Evolutionary conservation across 176 grass and related monocot species (phyloP).

Genomic region (Oryza glaberrima): DNA sequence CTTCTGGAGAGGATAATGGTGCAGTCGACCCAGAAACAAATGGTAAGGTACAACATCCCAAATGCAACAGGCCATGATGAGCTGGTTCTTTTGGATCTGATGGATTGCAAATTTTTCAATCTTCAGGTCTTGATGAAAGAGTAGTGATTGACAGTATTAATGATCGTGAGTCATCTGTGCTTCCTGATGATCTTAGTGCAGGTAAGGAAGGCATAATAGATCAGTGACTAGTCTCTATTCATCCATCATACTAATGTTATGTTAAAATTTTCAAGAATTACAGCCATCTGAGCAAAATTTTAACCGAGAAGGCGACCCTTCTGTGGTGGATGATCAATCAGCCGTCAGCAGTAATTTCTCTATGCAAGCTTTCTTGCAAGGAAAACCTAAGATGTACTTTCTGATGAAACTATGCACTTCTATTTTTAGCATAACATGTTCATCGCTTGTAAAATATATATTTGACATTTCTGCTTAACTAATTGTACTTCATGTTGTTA

Average conservation of each 20-base stretch:
- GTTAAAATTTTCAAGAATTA: slow-evolving; percentile 64
- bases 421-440: slow-evolving; percentile 13
- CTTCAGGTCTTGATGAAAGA: slow-evolving; percentile 42
- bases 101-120: slow-evolving; percentile 9
- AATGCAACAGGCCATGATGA: slow-evolving; percentile 7
- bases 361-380: slow-evolving; percentile 68
- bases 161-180: slow-evolving; percentile 23
- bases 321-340: slow-evolving; percentile 42
- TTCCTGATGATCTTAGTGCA: slow-evolving; percentile 41
- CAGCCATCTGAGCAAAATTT: slow-evolving; percentile 53
- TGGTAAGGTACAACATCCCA: slow-evolving; percentile 32
- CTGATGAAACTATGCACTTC: slow-evolving; percentile 20
- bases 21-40: slow-evolving; percentile 28
- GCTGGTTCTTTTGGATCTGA: slow-evolving; percentile 32
- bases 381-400: slow-evolving; percentile 73
- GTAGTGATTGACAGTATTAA: slow-evolving; percentile 6
- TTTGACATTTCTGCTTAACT: not conserved
- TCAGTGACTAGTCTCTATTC: slow-evolving; percentile 16
- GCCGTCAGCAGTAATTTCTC: slow-evolving; percentile 37
- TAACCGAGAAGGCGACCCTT: slow-evolving; percentile 31
- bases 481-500: slow-evolving; percentile 13
- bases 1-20: slow-evolving; percentile 32
- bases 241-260: slow-evolving; percentile 50
- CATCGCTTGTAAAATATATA: not conserved
- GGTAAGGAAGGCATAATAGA: slow-evolving; percentile 46